These are phyloP conservation scores for Leptographium lundbergii DNA, from an alignment of 2,329 filamentous ascomycete species.

Conservation along the genomic window DNA sequence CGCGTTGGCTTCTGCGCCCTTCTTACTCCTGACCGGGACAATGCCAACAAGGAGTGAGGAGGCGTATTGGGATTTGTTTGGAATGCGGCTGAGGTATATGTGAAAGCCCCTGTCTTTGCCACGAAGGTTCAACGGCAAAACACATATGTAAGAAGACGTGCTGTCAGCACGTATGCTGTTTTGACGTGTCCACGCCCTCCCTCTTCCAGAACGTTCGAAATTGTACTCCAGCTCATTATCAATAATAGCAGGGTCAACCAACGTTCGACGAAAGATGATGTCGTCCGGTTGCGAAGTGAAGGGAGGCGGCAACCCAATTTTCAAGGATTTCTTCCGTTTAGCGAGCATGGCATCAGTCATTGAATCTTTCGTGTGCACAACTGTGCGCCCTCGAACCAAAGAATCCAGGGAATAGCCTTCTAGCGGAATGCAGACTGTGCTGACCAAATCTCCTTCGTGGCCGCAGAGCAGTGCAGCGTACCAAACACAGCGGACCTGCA, in stretches of 20 bases:
- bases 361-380: neutral
- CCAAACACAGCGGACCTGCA: neutral
- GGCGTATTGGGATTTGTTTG: neutral
- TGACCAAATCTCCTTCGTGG: neutral
- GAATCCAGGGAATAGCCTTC: neutral
- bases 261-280: too few relatives aligned
- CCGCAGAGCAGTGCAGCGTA: neutral
- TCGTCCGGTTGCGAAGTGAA: too few relatives aligned
- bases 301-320: too few relatives aligned
- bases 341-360: too few relatives aligned
- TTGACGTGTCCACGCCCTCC: too few relatives aligned
- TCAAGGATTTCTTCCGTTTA: too few relatives aligned
- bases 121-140: neutral
- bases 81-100: neutral
- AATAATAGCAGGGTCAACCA: too few relatives aligned
- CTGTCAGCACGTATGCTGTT: neutral
- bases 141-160: neutral
- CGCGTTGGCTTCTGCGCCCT: neutral
- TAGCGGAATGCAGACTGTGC: neutral
- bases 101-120: neutral
- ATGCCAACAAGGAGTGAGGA: neutral
- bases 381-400: too few relatives aligned
- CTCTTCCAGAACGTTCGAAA: too few relatives aligned
- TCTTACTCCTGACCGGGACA: neutral
- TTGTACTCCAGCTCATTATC: too few relatives aligned